Evolutionary conservation across 1,284 basidiomycete species (phyloP), one percentile per base, ranked within the genome.

Genomic region (Austroboletus novae-zelandiae): DNA sequence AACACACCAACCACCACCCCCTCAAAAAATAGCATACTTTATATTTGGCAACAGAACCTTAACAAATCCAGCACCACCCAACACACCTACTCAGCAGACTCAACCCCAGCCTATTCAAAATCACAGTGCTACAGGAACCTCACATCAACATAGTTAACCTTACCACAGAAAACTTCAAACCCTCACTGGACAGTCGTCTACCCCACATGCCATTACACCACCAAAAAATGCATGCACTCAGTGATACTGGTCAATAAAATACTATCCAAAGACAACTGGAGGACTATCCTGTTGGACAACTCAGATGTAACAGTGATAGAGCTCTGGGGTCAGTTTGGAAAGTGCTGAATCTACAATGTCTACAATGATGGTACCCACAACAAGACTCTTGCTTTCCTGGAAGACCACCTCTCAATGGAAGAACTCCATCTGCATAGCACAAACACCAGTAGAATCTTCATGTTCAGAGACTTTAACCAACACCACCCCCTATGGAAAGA

Each of bases 401-500:
- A 36, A 53, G 5, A 11, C 7, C 30, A 31, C 30, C 11, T 31
- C n/a, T n/a, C n/a, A n/a, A n/a, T n/a, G n/a, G n/a, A n/a, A n/a
- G n/a, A n/a, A n/a, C n/a, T n/a, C n/a, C n/a, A n/a, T n/a, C n/a
- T n/a, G n/a, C n/a, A n/a, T n/a, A n/a, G n/a, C n/a, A n/a, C 7
- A 8, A 11, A 11, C 30, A 53, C 53, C 30, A 5, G 52, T 0
- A 74, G 70, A 71, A 54, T n/a, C n/a, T n/a, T n/a, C n/a, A n/a
- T n/a, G n/a, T n/a, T 67, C 14, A 32, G 42, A 0, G 42, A 52
- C 9, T 51, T 52, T 10, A 52, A 52, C n/a, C 5, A 5, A 0
- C 77, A 81, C 56, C 74, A 80, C 61, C 73, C 71, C 0, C 25
- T 70, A 0, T 81, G 76, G 78, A 74, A 78, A 5, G 66, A 71